Evolutionary conservation across 768 basidiomycete genomes (phyloP), one percentile per base, ranked within the genome.

Genomic region (Mycena floridula): DNA sequence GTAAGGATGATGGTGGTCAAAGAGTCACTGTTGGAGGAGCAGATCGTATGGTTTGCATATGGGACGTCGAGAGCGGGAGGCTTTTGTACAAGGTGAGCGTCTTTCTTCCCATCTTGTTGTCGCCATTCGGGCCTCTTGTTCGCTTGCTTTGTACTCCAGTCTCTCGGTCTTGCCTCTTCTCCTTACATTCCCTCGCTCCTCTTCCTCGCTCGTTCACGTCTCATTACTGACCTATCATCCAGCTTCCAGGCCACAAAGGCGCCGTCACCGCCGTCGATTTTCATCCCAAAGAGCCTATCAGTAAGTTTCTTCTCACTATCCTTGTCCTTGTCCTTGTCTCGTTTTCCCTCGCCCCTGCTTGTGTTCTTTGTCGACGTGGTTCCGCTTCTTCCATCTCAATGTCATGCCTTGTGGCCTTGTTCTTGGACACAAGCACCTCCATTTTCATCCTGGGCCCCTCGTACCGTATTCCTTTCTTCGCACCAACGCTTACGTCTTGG

Each of bases 201-300:
- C n/a, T n/a, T 28, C 24, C 23, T 21, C 8, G 23, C 45, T 37
- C 5, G 32, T 30, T 35, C 13, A n/a, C 26, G 20, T 16, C 30
- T 22, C 37, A 35, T n/a, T n/a, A n/a, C n/a, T n/a, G n/a, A 15
- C 30, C 25, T 25, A 16, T 26, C 20, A 42, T 35, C 13, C 28
- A 44, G 89, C 75, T 97, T 46, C 91, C 95, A 28, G 95, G 95
- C 12, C 95, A 99, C 63, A 96, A 91, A 62, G 94, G 95, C 9
- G 94, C 94, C 0, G 93, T 98, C 12, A 93, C 91, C 1, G 71
- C 85, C n/a, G 90, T 92, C 0, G 96, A 95, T 55, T 96, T 95
- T 71, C 92, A 95, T 61, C 93, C 95, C 7, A 90, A 84, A 57
- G 93, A 96, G 55, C 94, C 93, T 9, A 93, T 96, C 61, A 79